Evolutionary conservation across 352 stramenopile species (phyloP), one percentile per base, ranked within the genome.

Genomic region (Globisporangium spiculum): DNA sequence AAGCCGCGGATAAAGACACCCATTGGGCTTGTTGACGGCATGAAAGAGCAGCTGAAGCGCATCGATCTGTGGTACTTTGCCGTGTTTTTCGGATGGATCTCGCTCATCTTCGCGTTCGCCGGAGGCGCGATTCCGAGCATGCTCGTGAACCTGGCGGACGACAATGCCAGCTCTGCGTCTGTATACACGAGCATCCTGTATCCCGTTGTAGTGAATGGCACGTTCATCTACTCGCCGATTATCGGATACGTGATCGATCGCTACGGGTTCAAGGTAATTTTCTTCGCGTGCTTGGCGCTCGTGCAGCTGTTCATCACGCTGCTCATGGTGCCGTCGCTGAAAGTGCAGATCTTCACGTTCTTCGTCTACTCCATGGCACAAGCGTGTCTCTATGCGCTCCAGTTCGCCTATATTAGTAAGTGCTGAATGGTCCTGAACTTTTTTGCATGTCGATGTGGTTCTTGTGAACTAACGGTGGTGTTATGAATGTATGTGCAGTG

Each of bases 381-480:
- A 65, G 83, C 83, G 1, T 90, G 80, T 63, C 61, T 94, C 12
- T 94, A 94, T 60, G 80, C 84, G 18, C 76, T 94, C n/a, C 86
- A 94, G 55, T 94, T 94, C 65, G 87, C 86, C 26, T 94, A 93
- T 60, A 93, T 93, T 69, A 93, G 86, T 93, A 70, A 73, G 84
- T 84, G 0, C 1, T 64, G 7, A 9, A 36, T 9, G 4, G 0
- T 36, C 32, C 7, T 36, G 32, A 36, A 36, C 32, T 54, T 5
- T 41, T 1, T 48, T 32, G 3, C 12, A 22, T 54, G 6, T 32
- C 14, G 1, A 26, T 34, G 1, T 44, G 32, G 10, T 12, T 27
- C 4, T 59, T 10, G 18, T 38, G 10, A 67, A 44, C 18, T 70
- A 32, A 72, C 36, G 20, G 41, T 3, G 46, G 14, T 60, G 34